Percentiles rank a stretch among this genome's conserved stretches.
Evolutionary conservation across 2,329 filamentous ascomycete genomes (phyloP).

Genomic region (Penicillium sp.): DNA sequence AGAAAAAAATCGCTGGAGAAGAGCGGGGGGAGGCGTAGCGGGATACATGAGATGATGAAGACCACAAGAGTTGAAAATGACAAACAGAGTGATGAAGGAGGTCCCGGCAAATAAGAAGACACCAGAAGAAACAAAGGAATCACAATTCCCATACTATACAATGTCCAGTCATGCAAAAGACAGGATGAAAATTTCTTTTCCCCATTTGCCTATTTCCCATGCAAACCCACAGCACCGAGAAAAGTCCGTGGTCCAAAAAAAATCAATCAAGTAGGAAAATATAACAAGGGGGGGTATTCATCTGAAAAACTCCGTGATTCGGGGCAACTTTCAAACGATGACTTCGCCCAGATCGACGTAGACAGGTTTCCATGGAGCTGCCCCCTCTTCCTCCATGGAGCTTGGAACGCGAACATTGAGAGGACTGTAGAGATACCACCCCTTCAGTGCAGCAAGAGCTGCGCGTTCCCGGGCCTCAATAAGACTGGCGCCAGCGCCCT

Average conservation of each 20-base stretch:
- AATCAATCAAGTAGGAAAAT: slow-evolving; percentile 13
- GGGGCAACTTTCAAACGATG: slow-evolving; percentile 41
- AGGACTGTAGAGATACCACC: slow-evolving; percentile 95
- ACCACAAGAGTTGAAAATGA: slow-evolving; percentile 8
- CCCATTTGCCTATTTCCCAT: slow-evolving; percentile 20
- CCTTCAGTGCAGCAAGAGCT: slow-evolving; percentile 77
- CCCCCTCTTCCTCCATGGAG: slow-evolving; percentile 58
- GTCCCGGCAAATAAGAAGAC: slow-evolving; percentile 21
- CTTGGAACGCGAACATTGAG: slow-evolving; percentile 60
- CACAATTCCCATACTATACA: slow-evolving; percentile 37
- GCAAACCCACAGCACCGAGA: slow-evolving; percentile 23
- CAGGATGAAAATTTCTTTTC: slow-evolving; percentile 17
- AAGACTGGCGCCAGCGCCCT: slow-evolving; percentile 74
- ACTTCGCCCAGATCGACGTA: slow-evolving; percentile 68
- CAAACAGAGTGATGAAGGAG: slow-evolving; percentile 11
- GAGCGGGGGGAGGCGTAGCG: slow-evolving; percentile 9
- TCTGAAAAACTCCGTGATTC: slow-evolving; percentile 9
- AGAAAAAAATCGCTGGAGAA: slow-evolving; percentile 11
- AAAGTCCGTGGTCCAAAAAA: slow-evolving; percentile 20
- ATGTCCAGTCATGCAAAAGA: slow-evolving; percentile 30
- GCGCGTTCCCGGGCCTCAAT: slow-evolving; percentile 72
- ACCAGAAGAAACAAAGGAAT: slow-evolving; percentile 28
- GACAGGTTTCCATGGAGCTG: slow-evolving; percentile 59
- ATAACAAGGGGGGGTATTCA: slow-evolving; percentile 16
- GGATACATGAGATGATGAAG: slow-evolving; percentile 14